Percentiles rank a stretch among this genome's conserved stretches.
Conservation (phyloP, 148 eudicot species). For the Heliosperma pusillum region DNA sequence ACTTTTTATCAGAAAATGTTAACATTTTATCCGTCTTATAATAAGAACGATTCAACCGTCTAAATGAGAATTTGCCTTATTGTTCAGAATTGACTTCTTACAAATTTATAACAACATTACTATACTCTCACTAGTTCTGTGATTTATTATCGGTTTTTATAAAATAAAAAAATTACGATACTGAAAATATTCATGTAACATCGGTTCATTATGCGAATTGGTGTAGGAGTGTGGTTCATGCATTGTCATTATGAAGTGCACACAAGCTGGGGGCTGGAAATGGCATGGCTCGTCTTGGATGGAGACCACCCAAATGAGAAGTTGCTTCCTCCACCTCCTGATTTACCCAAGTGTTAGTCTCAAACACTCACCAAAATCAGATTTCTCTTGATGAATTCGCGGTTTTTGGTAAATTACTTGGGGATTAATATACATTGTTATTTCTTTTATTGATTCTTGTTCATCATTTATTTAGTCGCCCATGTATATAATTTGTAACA, state of each 20-base stretch:
- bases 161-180: neutral
- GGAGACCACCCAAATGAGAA: conserved; percentile 1
- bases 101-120: no score
- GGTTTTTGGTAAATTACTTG: no score
- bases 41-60: no score
- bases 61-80: no score
- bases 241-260: conserved; percentile 22
- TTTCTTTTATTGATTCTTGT: neutral
- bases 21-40: no score
- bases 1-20: no score
- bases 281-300: conserved; percentile 17
- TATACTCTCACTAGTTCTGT: no score
- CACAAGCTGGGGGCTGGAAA: conserved; percentile 21
- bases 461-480: neutral
- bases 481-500: neutral
- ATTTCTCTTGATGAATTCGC: no score
- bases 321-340: conserved; percentile 18
- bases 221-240: conserved; percentile 8
- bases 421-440: no score
- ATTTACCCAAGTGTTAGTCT: conserved; percentile 17
- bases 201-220: neutral
- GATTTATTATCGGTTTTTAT: neutral
- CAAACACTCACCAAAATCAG: no score
- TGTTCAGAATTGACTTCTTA: no score
- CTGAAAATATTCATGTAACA: neutral